Base-by-base conservation (phyloP, 2,329 filamentous ascomycete genomes). In the Aspergillus cejpii region DNA sequence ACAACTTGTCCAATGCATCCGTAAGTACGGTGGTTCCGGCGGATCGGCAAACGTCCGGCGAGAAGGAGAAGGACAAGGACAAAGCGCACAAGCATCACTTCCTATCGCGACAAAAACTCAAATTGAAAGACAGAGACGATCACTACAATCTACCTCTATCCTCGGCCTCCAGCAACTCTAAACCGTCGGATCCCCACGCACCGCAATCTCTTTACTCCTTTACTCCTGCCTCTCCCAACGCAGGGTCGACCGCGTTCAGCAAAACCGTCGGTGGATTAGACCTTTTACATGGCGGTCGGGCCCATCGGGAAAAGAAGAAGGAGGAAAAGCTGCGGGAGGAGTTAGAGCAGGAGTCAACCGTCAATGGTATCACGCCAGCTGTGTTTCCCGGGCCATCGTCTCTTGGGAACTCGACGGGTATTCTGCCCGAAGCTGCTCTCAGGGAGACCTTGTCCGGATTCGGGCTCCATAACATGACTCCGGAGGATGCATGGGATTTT, bases 221-320 rank as follows among this genome's bases (percentile, higher is more conserved):
- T 56, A 76, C 77, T 1, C 81, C 81, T 1, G 76, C 80, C 2
- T 83, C 81, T 2, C 80, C 81, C 3, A 75, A 74, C 6, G 74
- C 78, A 26, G 71, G 73, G n/a, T 70, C 73, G 24, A 74, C 70
- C 6, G 67, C 76, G 1, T 94, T 97, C 62, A 76, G 83, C 28
- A 94, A 92, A 68, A 85, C 84, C 2, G 85, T 92, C 60, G 91
- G 85, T 47, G 85, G 85, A 0, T 72, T 91, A 34, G 87, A 91
- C 64, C 70, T 91, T 20, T 76, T 87, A 41, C 86, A 91, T 67
- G 87, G 84, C 33, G 86, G 83, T 1, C 78, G 84, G 33, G 85
- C 83, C 5, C 67, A 90, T 37, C 78, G 85, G 28, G 88, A 95
- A 61, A 94, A 91, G 72, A 85, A 84, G 63, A 83, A 84, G 54